phyloP scores from a whole-genome alignment of 768 basidiomycete species.

The Xerocomus spinulosus region DNA sequence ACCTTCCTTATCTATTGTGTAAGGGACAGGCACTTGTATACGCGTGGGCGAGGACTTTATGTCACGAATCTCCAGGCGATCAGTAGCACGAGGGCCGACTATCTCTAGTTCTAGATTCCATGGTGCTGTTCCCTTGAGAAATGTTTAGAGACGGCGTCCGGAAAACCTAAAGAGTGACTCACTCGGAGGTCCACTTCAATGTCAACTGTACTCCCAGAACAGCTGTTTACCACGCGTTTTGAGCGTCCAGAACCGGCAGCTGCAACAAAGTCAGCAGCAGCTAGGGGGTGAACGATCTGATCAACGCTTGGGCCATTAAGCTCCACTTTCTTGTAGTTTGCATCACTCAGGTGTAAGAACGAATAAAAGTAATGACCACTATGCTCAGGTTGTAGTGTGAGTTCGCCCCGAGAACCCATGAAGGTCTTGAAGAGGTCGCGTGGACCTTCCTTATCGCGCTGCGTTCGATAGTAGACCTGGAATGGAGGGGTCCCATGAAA shows the following conservation, averaged over 20 bases:
- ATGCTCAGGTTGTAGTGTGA: conserved; percentile 80
- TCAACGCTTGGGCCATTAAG: conserved; percentile 75
- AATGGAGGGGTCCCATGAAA: conserved; percentile 90
- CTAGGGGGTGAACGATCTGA: conserved; percentile 86
- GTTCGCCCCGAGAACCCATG: conserved; percentile 67
- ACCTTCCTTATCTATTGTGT: conserved; percentile 58
- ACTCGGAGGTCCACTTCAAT: conserved; percentile 82
- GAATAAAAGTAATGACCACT: conserved; percentile 88
- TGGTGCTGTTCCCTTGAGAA: conserved; percentile 74
- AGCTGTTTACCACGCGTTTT: conserved; percentile 63
- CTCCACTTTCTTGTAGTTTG: conserved; percentile 73
- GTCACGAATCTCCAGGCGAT: conserved; percentile 49
- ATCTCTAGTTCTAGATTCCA: conserved; percentile 85
- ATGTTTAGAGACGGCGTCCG: background rate
- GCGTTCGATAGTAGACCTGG: conserved; percentile 71
- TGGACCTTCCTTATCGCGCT: conserved; percentile 63
- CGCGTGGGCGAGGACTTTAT: conserved; percentile 54
- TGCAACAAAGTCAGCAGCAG: conserved; percentile 67
- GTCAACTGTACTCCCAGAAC: conserved; percentile 70
- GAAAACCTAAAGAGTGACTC: conserved; percentile 17
- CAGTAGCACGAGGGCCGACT: conserved; percentile 65
- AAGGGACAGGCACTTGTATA: conserved; percentile 64
- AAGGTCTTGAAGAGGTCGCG: conserved; percentile 59
- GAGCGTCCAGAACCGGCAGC: conserved; percentile 37
- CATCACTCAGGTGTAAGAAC: conserved; percentile 76